Conservation (phyloP, 1,284 basidiomycete species). For the Austropuccinia psidii region DNA sequence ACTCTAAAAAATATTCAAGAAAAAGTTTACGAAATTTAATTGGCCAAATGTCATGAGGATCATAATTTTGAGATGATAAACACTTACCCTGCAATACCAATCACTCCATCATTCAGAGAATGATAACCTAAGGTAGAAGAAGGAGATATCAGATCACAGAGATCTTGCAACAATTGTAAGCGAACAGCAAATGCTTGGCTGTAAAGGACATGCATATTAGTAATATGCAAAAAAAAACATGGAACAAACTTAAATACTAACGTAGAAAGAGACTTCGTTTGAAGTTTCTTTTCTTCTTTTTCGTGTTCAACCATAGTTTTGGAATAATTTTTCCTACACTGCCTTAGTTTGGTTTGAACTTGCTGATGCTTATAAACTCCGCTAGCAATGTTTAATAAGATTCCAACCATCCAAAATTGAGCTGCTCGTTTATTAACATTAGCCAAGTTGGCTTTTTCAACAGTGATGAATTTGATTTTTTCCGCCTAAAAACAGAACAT, state of each 20-base stretch:
- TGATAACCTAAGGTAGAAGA: slow-evolving; percentile 71
- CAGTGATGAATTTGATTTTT: slow-evolving; percentile 46
- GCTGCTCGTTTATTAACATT: slow-evolving; percentile 66
- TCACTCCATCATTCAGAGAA: slow-evolving; percentile 72
- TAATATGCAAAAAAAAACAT: not conserved
- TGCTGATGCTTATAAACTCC: slow-evolving; percentile 15
- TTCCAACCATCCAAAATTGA: slow-evolving; percentile 84
- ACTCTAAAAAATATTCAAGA: not conserved
- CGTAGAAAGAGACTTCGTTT: slow-evolving; percentile 8
- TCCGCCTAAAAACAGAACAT: slow-evolving; percentile 50
- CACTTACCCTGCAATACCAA: slow-evolving; percentile 72
- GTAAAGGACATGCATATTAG: slow-evolving; percentile 39
- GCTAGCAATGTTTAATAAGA: slow-evolving; percentile 48
- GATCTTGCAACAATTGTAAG: slow-evolving; percentile 71
- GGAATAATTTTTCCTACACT: not conserved
- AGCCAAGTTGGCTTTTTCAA: slow-evolving; percentile 58
- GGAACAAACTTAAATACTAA: not conserved
- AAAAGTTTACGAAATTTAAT: not conserved
- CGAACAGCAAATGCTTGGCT: slow-evolving; percentile 62
- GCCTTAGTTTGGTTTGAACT: not conserved
- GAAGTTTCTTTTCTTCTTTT: slow-evolving; percentile 18
- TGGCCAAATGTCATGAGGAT: not conserved
- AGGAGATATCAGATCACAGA: slow-evolving; percentile 79
- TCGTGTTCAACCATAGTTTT: slow-evolving; percentile 25
- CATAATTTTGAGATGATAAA: not conserved